These are phyloP conservation scores for Catunica adiposa DNA, from an alignment of 2,329 filamentous ascomycete species.

Conservation along the genomic window DNA sequence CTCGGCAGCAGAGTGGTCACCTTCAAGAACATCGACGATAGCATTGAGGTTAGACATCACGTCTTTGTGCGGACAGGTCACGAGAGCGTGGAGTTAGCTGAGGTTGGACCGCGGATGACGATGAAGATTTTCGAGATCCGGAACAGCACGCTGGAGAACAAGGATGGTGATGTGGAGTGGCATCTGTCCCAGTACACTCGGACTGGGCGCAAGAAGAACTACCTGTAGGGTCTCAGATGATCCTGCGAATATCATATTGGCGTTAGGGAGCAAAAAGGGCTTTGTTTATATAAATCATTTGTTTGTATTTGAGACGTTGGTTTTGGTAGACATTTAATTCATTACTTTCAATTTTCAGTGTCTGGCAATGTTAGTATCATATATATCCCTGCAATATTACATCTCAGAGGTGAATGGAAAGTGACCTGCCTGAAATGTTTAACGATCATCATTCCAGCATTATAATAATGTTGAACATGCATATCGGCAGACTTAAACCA, in stretches of 20 bases:
- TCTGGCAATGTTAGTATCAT: no score
- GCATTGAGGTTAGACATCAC: conserved; percentile 66
- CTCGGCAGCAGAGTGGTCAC: conserved; percentile 79
- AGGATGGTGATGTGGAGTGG: conserved; percentile 93
- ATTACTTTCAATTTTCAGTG: neutral
- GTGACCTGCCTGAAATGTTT: no score
- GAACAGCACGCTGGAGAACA: conserved; percentile 79
- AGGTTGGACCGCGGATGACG: conserved; percentile 92
- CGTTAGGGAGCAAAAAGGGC: conserved; percentile 13
- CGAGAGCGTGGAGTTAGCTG: conserved; percentile 72
- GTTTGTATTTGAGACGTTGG: neutral
- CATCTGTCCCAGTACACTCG: conserved; percentile 88
- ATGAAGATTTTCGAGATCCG: conserved; percentile 91
- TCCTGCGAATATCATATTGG: neutral
- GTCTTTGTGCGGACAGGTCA: conserved; percentile 91
- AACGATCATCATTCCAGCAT: no score
- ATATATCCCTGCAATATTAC: neutral
- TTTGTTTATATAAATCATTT: neutral
- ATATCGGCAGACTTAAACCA: no score
- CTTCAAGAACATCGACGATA: conserved; percentile 86
- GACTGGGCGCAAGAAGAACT: conserved; percentile 89
- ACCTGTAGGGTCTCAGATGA: conserved; percentile 41
- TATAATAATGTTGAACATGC: no score
- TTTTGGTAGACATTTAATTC: neutral
- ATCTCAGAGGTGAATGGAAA: no score